phyloP scores from a whole-genome alignment of 2,329 filamentous ascomycete species.

The Dichotomopilus funicola region DNA sequence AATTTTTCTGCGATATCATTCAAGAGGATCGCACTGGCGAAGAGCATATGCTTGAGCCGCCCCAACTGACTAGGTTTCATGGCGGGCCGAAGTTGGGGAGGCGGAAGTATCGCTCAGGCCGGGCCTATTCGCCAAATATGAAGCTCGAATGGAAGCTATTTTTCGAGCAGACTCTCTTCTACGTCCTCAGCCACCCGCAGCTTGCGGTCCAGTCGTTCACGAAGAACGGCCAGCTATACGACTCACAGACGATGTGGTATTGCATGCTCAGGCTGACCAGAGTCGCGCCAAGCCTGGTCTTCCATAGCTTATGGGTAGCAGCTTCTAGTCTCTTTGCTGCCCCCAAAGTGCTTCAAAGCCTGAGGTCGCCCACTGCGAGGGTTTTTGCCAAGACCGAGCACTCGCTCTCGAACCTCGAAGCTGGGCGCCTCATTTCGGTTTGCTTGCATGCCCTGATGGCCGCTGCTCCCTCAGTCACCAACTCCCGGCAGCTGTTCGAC shows the following conservation, averaged over 20 bases:
- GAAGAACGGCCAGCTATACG: slow-evolving; percentile 44
- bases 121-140: slow-evolving; percentile 28
- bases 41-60: slow-evolving; percentile 40
- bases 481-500: slow-evolving; percentile 46
- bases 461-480: slow-evolving; percentile 44
- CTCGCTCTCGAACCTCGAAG: slow-evolving; percentile 42
- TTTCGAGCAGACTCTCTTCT: slow-evolving; percentile 58
- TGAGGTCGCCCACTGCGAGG: slow-evolving; percentile 34
- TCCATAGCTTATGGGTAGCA: slow-evolving; percentile 59
- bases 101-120: slow-evolving; percentile 28
- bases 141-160: slow-evolving; percentile 52
- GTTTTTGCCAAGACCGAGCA: slow-evolving; percentile 31
- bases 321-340: slow-evolving; percentile 52
- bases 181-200: slow-evolving; percentile 52
- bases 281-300: slow-evolving; percentile 50
- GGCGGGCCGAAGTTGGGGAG: slow-evolving; percentile 28
- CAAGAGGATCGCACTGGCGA: slow-evolving; percentile 51
- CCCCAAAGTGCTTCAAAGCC: slow-evolving; percentile 39
- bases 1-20: slow-evolving; percentile 55
- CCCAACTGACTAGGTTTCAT: slow-evolving; percentile 28
- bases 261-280: slow-evolving; percentile 55
- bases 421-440: slow-evolving; percentile 49
- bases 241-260: slow-evolving; percentile 58
- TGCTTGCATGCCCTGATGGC: slow-evolving; percentile 58
- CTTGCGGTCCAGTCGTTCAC: slow-evolving; percentile 53